phyloP scores from a whole-genome alignment of 2,329 filamentous ascomycete species.

The Penicillium italicum region DNA sequence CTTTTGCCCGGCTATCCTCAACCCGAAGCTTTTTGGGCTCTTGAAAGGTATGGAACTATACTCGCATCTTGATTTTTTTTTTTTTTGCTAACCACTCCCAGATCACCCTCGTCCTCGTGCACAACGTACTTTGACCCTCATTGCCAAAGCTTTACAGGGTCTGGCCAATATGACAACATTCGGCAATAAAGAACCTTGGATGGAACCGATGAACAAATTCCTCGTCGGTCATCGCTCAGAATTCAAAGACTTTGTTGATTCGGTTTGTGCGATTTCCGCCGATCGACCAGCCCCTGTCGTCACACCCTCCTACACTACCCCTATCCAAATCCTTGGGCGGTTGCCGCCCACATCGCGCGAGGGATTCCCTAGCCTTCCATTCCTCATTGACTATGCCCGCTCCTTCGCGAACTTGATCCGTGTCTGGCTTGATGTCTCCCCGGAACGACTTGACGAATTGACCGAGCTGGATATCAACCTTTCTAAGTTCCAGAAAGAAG shows the following conservation, averaged over 20 bases:
- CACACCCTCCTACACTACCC: constrained; percentile 85
- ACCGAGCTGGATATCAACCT: constrained; percentile 40
- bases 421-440: constrained; percentile 44
- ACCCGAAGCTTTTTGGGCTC: constrained; percentile 88
- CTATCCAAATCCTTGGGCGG: constrained; percentile 81
- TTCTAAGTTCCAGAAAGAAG: constrained; percentile 44
- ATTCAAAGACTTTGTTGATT: constrained; percentile 84
- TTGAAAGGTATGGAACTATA: constrained; percentile 55
- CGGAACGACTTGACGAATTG: constrained; percentile 39
- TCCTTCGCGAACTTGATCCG: constrained; percentile 81
- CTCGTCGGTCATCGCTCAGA: constrained; percentile 69
- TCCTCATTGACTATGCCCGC: constrained; percentile 82
- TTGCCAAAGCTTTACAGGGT: constrained; percentile 88
- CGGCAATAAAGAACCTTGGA: constrained; percentile 95
- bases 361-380: constrained; percentile 88
- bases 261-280: constrained; percentile 76
- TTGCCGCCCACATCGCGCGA: constrained; percentile 77
- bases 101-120: constrained; percentile 81
- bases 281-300: constrained; percentile 63
- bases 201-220: constrained; percentile 97
- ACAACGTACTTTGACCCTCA: constrained; percentile 83
- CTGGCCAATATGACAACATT: constrained; percentile 88
- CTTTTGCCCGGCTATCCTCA: constrained; percentile 93
- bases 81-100: constrained; percentile 26
- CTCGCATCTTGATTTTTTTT: neutral